Evolutionary conservation across 2,329 filamentous ascomycete genomes (phyloP).

Genomic region (Biscogniauxia marginata): DNA sequence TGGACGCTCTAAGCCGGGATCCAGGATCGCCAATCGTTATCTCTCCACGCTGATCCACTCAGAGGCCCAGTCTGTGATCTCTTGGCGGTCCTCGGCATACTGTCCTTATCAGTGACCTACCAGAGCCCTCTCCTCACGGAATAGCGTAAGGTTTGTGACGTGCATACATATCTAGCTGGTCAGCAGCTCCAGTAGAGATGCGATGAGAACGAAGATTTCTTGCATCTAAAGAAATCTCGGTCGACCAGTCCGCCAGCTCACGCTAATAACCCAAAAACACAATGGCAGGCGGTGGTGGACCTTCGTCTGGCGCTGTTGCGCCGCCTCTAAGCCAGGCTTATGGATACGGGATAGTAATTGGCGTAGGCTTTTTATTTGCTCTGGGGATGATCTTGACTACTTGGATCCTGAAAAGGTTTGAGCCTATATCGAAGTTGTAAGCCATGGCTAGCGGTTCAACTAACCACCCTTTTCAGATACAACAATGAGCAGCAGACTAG

Average conservation of each 20-base stretch:
- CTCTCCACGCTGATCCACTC: not conserved
- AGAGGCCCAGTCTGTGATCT: not conserved
- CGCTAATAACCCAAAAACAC: not conserved
- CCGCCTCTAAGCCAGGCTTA: conserved; percentile 54
- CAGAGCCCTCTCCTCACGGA: not conserved
- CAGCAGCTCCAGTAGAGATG: not conserved
- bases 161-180: not conserved
- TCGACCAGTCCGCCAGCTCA: not conserved
- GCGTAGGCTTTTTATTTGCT: conserved; percentile 70
- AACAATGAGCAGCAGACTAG: conserved; percentile 73
- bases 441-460: not conserved
- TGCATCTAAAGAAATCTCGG: no score
- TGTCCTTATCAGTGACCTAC: not conserved
- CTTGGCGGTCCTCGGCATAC: not conserved
- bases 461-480: conserved; percentile 25
- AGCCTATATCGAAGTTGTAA: not conserved
- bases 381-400: conserved; percentile 71
- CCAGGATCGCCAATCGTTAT: not conserved
- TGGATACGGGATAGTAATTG: conserved; percentile 74
- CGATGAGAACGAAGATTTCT: not conserved
- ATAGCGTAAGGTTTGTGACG: not conserved
- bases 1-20: not conserved
- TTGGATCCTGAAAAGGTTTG: conserved; percentile 61
- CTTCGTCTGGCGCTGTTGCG: conserved; percentile 8
- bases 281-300: conserved; percentile 10